Percentiles rank a stretch among this genome's conserved stretches.
Evolutionary conservation across 2,329 filamentous ascomycete genomes (phyloP).

Genomic region (Hypoxylon sp.): DNA sequence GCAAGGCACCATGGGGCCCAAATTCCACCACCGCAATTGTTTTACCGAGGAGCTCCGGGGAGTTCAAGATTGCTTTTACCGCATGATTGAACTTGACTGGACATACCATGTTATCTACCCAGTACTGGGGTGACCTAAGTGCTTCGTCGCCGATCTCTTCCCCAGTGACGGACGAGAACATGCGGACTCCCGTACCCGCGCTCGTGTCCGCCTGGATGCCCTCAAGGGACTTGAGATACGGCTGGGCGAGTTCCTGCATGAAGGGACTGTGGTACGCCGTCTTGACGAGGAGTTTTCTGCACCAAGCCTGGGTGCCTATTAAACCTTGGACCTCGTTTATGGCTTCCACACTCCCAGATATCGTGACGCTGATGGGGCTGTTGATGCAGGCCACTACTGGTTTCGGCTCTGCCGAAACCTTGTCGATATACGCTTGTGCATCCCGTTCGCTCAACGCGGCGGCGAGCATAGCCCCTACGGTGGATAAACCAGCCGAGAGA

Average conservation of each 20-base stretch:
- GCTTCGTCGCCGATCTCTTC: constrained; percentile 46
- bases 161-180: constrained; percentile 53
- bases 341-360: constrained; percentile 50
- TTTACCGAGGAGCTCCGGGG: constrained; percentile 41
- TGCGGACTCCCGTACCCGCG: constrained; percentile 37
- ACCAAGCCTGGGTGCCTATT: constrained; percentile 53
- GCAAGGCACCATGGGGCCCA: constrained; percentile 56
- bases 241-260: constrained; percentile 56
- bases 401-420: constrained; percentile 47
- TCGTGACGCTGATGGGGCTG: constrained; percentile 51
- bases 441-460: constrained; percentile 48
- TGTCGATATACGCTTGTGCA: constrained; percentile 47
- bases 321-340: constrained; percentile 51
- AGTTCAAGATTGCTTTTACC: constrained; percentile 45
- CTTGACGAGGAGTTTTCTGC: constrained; percentile 57
- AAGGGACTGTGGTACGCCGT: constrained; percentile 62
- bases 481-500: constrained; percentile 49
- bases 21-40: constrained; percentile 53
- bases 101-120: constrained; percentile 54
- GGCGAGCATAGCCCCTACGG: constrained; percentile 51
- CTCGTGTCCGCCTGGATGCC: constrained; percentile 38
- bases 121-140: constrained; percentile 49
- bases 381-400: constrained; percentile 52
- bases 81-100: constrained; percentile 57
- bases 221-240: constrained; percentile 53